phyloP scores from a whole-genome alignment of 371 early-diverging fungal species.

The Syncephalastrum contaminatum region DNA sequence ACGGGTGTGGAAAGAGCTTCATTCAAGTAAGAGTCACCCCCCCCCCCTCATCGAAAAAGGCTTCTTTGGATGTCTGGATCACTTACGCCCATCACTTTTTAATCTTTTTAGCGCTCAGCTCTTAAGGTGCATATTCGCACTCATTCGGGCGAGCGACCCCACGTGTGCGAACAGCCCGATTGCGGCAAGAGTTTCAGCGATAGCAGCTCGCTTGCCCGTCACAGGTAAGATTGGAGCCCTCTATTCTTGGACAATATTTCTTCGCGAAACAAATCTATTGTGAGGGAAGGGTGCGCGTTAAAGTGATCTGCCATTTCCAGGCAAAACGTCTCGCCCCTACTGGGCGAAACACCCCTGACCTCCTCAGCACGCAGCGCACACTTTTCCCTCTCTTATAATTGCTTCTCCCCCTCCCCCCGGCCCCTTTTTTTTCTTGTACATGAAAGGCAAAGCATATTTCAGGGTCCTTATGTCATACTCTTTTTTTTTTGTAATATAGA shows the following conservation, averaged over 20 bases:
- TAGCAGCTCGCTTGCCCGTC: constrained; percentile 55
- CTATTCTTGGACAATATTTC: too few species aligned
- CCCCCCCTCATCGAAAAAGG: background rate
- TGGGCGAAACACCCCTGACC: too few species aligned
- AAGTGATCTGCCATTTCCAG: too few species aligned
- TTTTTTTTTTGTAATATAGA: constrained; percentile 14
- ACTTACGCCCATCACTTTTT: background rate
- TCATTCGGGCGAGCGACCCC: constrained; percentile 81
- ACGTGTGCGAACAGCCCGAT: constrained; percentile 62
- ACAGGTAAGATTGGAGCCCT: constrained; percentile 23
- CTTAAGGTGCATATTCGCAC: constrained; percentile 78
- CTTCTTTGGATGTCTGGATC: background rate
- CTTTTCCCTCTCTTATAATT: too few species aligned
- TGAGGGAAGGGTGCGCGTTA: too few species aligned
- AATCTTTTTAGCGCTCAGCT: constrained; percentile 64
- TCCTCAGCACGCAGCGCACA: too few species aligned
- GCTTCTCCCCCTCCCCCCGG: background rate
- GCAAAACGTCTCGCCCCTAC: too few species aligned
- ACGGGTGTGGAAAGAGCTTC: constrained; percentile 75
- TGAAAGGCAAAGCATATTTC: background rate
- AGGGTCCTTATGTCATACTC: constrained; percentile 3
- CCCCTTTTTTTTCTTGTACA: constrained; percentile 3
- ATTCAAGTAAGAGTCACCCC: constrained; percentile 31
- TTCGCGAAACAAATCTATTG: too few species aligned
- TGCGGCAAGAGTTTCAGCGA: constrained; percentile 66